Percentiles rank a stretch among this genome's conserved stretches.
phyloP scores from a whole-genome alignment of 2,329 filamentous ascomycete genomes.

The Thelonectria rubi region DNA sequence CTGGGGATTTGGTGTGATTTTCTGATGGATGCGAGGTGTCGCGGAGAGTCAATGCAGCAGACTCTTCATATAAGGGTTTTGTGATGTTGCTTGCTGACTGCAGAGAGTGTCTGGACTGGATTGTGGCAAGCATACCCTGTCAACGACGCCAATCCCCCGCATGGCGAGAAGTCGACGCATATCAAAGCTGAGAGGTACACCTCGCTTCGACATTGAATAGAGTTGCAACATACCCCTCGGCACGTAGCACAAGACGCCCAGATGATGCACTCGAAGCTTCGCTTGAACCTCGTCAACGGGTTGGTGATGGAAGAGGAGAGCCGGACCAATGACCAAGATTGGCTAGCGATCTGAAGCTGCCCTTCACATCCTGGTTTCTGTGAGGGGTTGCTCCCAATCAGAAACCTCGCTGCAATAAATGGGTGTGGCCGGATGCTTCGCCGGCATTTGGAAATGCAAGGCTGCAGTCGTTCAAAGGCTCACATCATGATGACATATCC shows the following conservation, averaged over 20 bases:
- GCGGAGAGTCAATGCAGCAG: background rate
- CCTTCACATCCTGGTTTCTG: background rate
- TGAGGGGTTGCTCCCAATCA: conserved; percentile 16
- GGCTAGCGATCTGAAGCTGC: background rate
- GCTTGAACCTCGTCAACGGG: background rate
- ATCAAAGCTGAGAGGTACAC: background rate
- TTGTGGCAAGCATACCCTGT: too few species aligned
- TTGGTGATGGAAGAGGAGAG: background rate
- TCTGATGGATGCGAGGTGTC: too few species aligned
- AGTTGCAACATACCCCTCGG: background rate
- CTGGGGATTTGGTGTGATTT: background rate
- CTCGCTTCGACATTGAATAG: background rate
- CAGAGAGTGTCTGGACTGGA: too few species aligned
- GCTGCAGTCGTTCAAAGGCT: background rate
- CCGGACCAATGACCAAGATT: conserved; percentile 1
- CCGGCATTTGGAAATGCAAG: conserved; percentile 17
- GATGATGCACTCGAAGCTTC: background rate
- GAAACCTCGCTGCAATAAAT: background rate
- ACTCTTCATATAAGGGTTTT: background rate
- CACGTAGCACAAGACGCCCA: background rate
- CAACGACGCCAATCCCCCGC: too few species aligned
- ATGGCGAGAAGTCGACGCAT: background rate
- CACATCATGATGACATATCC: background rate
- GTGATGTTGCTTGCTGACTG: too few species aligned
- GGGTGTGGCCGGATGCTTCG: conserved; percentile 15